Percentiles rank a stretch among this genome's conserved stretches.
Conservation (phyloP, 352 stramenopile genomes). For the Blastocystis sp. region DNA sequence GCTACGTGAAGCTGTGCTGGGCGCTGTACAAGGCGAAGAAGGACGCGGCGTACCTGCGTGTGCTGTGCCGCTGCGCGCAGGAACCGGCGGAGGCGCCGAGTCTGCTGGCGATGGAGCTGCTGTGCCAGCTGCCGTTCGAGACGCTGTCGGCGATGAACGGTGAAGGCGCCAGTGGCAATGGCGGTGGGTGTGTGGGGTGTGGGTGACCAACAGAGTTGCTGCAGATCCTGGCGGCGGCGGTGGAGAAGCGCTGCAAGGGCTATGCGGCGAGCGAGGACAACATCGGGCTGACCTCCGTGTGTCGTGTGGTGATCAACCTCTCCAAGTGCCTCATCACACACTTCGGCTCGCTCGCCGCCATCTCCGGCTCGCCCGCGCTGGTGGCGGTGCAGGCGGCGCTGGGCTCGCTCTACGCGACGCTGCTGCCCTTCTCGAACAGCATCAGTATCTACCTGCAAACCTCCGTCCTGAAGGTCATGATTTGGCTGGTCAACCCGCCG, state of each 20-base stretch:
- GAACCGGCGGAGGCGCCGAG: not conserved
- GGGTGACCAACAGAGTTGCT: slow-evolving; percentile 15
- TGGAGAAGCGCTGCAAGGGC: not conserved
- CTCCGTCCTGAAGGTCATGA: slow-evolving; percentile 30
- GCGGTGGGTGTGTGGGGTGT: not conserved
- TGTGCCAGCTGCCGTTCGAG: slow-evolving; percentile 30
- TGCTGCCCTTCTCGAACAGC: slow-evolving; percentile 1
- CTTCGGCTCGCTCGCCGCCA: not conserved
- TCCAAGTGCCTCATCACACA: slow-evolving; percentile 39
- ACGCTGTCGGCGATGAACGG: not conserved
- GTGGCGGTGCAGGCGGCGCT: not conserved
- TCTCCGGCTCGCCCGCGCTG: slow-evolving; percentile 14
- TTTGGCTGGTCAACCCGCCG: slow-evolving; percentile 57
- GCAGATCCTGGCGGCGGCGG: not conserved
- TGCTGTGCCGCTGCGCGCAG: not conserved
- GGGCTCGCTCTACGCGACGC: not conserved
- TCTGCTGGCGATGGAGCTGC: slow-evolving; percentile 38
- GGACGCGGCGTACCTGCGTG: not conserved
- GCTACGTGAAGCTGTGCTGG: slow-evolving; percentile 4
- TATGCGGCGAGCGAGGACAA: slow-evolving; percentile 8
- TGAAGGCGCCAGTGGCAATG: not conserved
- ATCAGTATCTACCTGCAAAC: slow-evolving; percentile 59
- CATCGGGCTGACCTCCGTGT: slow-evolving; percentile 22
- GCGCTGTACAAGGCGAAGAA: slow-evolving; percentile 29
- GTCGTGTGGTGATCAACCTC: slow-evolving; percentile 11